Evolutionary conservation across 371 early-diverging fungal genomes (phyloP), one percentile per base, ranked within the genome.

Genomic region (Ordospora colligata): DNA sequence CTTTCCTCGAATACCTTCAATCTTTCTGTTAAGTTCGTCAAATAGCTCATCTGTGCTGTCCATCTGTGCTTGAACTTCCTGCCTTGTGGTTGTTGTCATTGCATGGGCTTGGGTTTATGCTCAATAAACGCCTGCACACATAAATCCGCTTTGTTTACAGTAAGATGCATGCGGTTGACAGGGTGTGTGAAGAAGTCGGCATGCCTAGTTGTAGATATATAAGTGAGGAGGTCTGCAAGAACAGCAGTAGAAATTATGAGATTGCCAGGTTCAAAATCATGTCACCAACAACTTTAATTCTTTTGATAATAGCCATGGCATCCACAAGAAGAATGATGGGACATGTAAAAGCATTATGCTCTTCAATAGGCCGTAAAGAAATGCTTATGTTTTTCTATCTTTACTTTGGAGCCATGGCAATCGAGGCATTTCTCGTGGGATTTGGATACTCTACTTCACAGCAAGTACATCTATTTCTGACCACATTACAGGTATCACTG

Each of bases 321-420:
- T 70, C 25, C 44, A 47, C 51, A 12, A 11, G 72, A 1, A 14
- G 79, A 23, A 74, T 83, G 70, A 69, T 78, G 11, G 22, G 42
- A 23, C 63, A 80, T 46, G 67, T 70, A 17, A 76, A 74, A 32
- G 70, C 63, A 23, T 17, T 73, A 11, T 77, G 77, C 58, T 54
- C 82, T 37, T 63, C 66, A 42, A 69, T 80, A 14, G 81, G 80
- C 19, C 73, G 75, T 47, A 75, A 77, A 40, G 83, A 83, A 51
- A 53, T 83, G 68, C 64, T 68, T 14, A 37, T 76, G 2, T 76
- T 83, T 44, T 81, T 79, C 51, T 73, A 76, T 37, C 27, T 76
- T 5, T 83, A 80, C 69, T 43, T 81, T 3, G 14, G 47, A 7
- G 53, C 62, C 1, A 68, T 49, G 17, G 23, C 69, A 2, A 19